Evolutionary conservation across 2,329 filamentous ascomycete genomes (phyloP).

Genomic region (Phoma sp.): DNA sequence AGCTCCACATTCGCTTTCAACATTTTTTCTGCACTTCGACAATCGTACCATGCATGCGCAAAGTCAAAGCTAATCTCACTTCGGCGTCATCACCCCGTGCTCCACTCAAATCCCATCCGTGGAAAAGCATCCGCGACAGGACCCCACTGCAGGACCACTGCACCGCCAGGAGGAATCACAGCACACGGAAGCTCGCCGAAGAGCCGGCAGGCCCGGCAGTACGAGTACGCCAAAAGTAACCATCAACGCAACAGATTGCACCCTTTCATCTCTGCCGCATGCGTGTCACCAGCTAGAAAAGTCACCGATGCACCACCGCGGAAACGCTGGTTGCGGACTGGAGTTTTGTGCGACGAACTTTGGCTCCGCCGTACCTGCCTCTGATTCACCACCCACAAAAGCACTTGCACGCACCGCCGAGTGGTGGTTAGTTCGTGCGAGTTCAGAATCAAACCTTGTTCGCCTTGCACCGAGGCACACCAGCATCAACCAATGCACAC

Average conservation of each 20-base stretch:
- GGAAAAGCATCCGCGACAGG: conserved; percentile 7
- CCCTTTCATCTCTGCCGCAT: conserved; percentile 13
- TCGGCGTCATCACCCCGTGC: conserved; percentile 13
- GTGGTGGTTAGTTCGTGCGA: conserved; percentile 2
- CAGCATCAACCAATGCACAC: not conserved
- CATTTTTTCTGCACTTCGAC: not conserved
- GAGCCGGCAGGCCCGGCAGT: conserved; percentile 10
- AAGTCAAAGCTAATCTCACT: conserved; percentile 7
- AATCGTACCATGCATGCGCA: conserved; percentile 7
- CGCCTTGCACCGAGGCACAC: conserved; percentile 11
- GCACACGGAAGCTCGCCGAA: conserved; percentile 14
- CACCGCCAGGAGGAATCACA: conserved; percentile 11
- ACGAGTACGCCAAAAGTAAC: not conserved
- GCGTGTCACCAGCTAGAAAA: conserved; percentile 14
- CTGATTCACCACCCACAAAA: conserved; percentile 1
- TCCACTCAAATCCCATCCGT: conserved; percentile 6
- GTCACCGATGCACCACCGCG: conserved; percentile 10
- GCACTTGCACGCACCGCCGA: conserved; percentile 2
- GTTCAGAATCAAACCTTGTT: conserved; percentile 4
- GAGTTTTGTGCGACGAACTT: conserved; percentile 7
- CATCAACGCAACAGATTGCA: not conserved
- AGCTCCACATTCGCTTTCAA: conserved; percentile 9
- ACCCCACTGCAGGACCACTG: conserved; percentile 6
- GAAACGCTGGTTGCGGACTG: conserved; percentile 12
- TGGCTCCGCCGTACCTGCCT: conserved; percentile 8